Evolutionary conservation across 2,329 filamentous ascomycete species (phyloP).

Genomic region (Diaporthe sp.): DNA sequence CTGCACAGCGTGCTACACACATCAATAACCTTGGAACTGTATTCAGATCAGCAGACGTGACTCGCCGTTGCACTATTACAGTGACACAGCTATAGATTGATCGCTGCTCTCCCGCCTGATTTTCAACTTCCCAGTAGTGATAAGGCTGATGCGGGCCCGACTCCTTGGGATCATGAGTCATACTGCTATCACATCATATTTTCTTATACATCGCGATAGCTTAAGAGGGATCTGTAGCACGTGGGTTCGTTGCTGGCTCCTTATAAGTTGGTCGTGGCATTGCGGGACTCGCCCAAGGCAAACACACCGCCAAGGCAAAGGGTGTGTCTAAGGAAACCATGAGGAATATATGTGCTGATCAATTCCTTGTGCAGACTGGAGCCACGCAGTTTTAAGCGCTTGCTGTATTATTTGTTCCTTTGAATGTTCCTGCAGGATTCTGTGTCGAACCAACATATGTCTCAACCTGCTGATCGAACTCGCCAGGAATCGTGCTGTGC

Average conservation of each 20-base stretch:
- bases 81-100: background rate
- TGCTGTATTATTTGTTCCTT: background rate
- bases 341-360: background rate
- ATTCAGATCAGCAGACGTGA: conserved; percentile 23
- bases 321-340: background rate
- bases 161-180: background rate
- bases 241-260: background rate
- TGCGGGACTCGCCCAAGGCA: background rate
- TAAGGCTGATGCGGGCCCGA: conserved; percentile 20
- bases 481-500: background rate
- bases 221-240: background rate
- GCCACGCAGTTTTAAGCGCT: no score
- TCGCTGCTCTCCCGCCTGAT: background rate
- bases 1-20: background rate
- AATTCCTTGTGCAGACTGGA: background rate
- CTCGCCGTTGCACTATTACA: background rate
- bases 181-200: background rate
- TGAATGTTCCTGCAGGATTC: background rate
- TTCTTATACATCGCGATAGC: background rate
- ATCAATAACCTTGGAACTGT: background rate
- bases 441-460: background rate
- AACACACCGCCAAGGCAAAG: background rate
- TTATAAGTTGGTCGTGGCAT: background rate
- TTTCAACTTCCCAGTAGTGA: background rate
- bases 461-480: background rate